A percentile compares a stretch with the other conserved stretches of the same genome.
Conservation (phyloP, 257 asterid genomes). For the Avicennia marina region DNA sequence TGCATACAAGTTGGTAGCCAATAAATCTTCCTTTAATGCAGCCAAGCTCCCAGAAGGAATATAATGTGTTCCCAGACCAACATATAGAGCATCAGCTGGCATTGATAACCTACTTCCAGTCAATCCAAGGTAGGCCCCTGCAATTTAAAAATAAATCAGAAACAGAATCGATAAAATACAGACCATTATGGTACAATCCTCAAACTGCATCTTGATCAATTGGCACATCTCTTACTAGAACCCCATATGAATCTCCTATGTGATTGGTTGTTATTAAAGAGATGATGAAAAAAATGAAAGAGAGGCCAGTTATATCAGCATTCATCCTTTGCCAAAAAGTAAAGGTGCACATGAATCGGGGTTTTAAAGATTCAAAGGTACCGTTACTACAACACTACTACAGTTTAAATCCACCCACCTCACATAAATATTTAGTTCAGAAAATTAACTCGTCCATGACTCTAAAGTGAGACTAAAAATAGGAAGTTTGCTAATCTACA, state of each 20-base stretch:
- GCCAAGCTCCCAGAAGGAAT: conserved; percentile 81
- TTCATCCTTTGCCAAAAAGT: neutral
- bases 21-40: conserved; percentile 54
- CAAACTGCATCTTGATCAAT: neutral
- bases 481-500: too few species aligned
- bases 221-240: neutral
- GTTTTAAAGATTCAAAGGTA: neutral
- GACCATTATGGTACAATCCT: conserved; percentile 6
- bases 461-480: too few species aligned
- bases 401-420: too few species aligned
- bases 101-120: conserved; percentile 87
- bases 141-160: conserved; percentile 13
- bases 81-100: conserved; percentile 93
- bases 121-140: conserved; percentile 96
- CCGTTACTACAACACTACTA: neutral
- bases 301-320: neutral
- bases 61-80: conserved; percentile 88
- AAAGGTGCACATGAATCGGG: neutral
- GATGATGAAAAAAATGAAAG: neutral
- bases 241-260: neutral
- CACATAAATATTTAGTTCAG: too few species aligned
- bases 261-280: neutral
- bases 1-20: conserved; percentile 66
- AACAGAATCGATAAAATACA: neutral
- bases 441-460: too few species aligned